Percentiles rank a stretch among this genome's conserved stretches.
Conservation (phyloP, 495 filamentous ascomycete genomes). For the Hypoxylon trugodes region DNA sequence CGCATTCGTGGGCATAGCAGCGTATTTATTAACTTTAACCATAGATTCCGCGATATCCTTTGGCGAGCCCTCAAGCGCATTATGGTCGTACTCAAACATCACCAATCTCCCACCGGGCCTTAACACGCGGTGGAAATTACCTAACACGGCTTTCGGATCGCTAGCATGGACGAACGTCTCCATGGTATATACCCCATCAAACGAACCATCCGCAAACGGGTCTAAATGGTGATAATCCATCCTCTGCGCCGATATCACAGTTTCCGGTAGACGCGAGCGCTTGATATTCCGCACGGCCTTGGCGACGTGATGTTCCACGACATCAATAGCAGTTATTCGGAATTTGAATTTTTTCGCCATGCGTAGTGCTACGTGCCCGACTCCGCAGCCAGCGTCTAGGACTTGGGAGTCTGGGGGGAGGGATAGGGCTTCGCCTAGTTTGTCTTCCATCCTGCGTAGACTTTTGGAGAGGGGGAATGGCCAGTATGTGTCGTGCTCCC, state of each 20-base stretch:
- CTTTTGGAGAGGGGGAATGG: conserved; percentile 56
- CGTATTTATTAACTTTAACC: conserved; percentile 48
- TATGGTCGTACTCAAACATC: conserved; percentile 63
- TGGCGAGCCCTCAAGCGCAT: conserved; percentile 35
- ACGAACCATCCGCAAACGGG: conserved; percentile 44
- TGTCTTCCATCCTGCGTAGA: conserved; percentile 60
- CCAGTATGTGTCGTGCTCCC: conserved; percentile 54
- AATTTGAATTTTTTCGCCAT: conserved; percentile 52
- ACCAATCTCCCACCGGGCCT: conserved; percentile 58
- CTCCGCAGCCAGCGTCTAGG: conserved; percentile 63
- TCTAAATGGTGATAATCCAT: conserved; percentile 66
- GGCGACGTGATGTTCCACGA: conserved; percentile 58
- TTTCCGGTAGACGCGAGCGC: conserved; percentile 46
- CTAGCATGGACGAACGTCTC: conserved; percentile 68
- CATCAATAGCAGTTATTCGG: conserved; percentile 59
- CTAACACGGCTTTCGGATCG: conserved; percentile 55
- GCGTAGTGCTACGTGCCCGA: conserved; percentile 58
- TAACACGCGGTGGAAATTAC: conserved; percentile 59
- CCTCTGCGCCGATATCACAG: conserved; percentile 48
- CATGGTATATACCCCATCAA: conserved; percentile 67
- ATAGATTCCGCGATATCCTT: conserved; percentile 47
- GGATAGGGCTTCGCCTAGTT: conserved; percentile 49
- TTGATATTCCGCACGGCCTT: conserved; percentile 55
- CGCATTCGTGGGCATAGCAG: conserved; percentile 59
- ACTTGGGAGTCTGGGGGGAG: conserved; percentile 52